Percentiles rank a stretch among this genome's conserved stretches.
phyloP scores from a whole-genome alignment of 2,329 filamentous ascomycete species.

The Conoideocrella luteorostrata region DNA sequence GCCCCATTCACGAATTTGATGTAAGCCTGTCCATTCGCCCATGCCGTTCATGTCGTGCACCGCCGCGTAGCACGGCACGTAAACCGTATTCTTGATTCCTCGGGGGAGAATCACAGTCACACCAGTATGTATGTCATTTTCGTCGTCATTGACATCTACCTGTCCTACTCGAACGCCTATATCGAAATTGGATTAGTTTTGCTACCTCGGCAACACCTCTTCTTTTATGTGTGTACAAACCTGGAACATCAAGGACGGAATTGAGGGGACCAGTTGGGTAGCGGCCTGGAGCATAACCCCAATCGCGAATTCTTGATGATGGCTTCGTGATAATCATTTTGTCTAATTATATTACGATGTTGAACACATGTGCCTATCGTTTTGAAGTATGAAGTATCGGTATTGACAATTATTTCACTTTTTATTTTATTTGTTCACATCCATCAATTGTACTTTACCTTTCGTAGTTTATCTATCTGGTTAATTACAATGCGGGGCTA shows the following conservation, averaged over 20 bases:
- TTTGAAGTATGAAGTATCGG: no score
- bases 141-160: not conserved
- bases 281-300: conserved; percentile 1
- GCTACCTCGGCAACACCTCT: no score
- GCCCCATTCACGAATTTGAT: no score
- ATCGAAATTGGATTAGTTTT: no score
- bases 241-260: conserved; percentile 1
- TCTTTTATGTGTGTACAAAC: not conserved
- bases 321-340: not conserved
- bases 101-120: conserved; percentile 1
- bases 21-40: no score
- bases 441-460: no score
- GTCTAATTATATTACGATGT: not conserved
- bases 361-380: no score
- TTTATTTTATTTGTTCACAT: no score
- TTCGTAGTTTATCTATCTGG: no score
- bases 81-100: not conserved
- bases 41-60: conserved; percentile 2
- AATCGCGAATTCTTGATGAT: conserved; percentile 1
- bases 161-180: conserved; percentile 1
- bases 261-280: conserved; percentile 1
- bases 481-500: no score
- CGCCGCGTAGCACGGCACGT: not conserved
- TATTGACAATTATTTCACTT: no score
- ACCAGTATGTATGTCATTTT: conserved; percentile 1